Conservation (phyloP, 2,329 filamentous ascomycete species). For the Coniosporium tulheliwenetii region DNA sequence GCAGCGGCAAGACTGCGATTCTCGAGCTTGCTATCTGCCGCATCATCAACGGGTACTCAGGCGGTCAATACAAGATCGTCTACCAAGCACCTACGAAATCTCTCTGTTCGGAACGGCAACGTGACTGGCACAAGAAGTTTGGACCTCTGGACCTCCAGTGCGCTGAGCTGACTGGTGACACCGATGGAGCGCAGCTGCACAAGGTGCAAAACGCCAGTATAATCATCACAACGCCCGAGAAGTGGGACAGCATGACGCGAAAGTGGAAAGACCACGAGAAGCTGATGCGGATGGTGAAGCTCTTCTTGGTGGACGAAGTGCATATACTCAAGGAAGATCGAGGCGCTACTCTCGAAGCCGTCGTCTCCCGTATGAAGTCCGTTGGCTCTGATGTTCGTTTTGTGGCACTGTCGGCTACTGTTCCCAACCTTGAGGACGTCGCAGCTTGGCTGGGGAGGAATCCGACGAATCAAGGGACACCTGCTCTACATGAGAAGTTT, state of each 20-base stretch:
- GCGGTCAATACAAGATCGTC: constrained; percentile 58
- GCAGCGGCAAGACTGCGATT: constrained; percentile 71
- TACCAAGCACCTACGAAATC: constrained; percentile 80
- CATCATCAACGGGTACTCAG: constrained; percentile 40
- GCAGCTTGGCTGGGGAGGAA: constrained; percentile 63
- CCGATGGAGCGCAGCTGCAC: constrained; percentile 47
- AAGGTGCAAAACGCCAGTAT: constrained; percentile 61
- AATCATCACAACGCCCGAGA: constrained; percentile 78
- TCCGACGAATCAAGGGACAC: constrained; percentile 39
- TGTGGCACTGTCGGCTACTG: constrained; percentile 66
- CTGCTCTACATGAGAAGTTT: constrained; percentile 54
- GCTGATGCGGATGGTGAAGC: constrained; percentile 57
- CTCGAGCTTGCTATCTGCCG: constrained; percentile 72
- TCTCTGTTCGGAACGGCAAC: constrained; percentile 58
- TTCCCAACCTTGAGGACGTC: constrained; percentile 70
- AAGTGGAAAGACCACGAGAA: constrained; percentile 72
- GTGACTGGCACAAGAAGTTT: constrained; percentile 69
- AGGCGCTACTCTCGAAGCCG: constrained; percentile 66
- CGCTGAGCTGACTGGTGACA: constrained; percentile 71
- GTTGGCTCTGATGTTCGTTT: constrained; percentile 63
- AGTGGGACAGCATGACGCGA: constrained; percentile 80
- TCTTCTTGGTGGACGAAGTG: constrained; percentile 78
- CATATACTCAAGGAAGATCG: constrained; percentile 70
- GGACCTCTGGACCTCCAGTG: constrained; percentile 49
- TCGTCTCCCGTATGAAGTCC: constrained; percentile 78